Evolutionary conservation across 129 eudicot genomes (phyloP), one percentile per base, ranked within the genome.

Genomic region (Chrysanthemum seticuspe): DNA sequence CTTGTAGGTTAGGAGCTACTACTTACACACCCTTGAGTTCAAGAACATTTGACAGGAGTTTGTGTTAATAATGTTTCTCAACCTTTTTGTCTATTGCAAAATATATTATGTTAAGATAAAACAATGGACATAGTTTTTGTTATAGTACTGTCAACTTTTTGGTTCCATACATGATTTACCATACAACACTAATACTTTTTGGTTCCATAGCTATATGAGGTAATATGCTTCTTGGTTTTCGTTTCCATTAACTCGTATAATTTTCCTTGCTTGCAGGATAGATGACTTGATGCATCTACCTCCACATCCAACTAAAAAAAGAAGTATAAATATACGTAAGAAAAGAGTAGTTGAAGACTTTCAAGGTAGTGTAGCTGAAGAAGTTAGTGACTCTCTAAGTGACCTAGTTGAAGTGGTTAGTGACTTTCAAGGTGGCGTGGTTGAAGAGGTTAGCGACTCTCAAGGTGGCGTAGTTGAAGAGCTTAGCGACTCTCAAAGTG

Each of bases 341-440:
- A 36, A 36, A 36, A 36, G 45, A 36, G 57, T 3, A 52, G n/a
- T 52, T 14, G 57, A 52, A 52, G 18, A 52, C 14, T 52, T 15
- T 52, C 3, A 50, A 50, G 55, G 13, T 50, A 2, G 14, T 10
- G 55, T 50, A 50, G 55, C 36, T 47, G 75, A 68, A 67, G 68
- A 61, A 64, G 49, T 13, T 5, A 70, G 65, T 57, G 87, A 79
- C 74, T 51, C 74, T 62, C 82, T 84, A 72, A 36, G 74, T 64
- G n/a, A 5, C n/a, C n/a, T 2, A 51, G 56, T 51, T 51, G 56
- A 51, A 51, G 56, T 10, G 11, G n/a, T 51, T 51, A 51, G 56
- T 8, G 56, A 51, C 13, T 51, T 14, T 51, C 6, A 52, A 52
- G 57, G 57, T 52, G 4, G 6, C 57, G 18, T 52, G 3, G 57